Conservation (phyloP, 2,329 filamentous ascomycete species). For the Microsporum canis region DNA sequence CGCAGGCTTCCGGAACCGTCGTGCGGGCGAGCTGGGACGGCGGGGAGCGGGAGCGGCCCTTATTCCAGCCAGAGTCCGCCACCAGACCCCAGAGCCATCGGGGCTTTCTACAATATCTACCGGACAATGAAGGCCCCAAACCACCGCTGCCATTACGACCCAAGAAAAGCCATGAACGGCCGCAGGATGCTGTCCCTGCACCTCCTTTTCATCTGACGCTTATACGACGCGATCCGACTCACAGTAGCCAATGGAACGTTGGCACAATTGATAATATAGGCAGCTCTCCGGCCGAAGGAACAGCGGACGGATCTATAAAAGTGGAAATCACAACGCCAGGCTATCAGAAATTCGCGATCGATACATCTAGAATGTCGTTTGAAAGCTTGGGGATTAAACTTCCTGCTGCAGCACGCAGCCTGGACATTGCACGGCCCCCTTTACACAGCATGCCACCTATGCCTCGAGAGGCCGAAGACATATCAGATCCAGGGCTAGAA, state of each 20-base stretch:
- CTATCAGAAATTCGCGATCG: constrained; percentile 46
- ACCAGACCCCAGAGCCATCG: neutral
- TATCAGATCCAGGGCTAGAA: neutral
- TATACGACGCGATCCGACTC: constrained; percentile 61
- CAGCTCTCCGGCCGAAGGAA: constrained; percentile 9
- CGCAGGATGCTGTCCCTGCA: neutral
- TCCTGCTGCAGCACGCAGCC: constrained; percentile 2
- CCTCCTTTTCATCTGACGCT: constrained; percentile 40
- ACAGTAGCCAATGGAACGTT: constrained; percentile 64
- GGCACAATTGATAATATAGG: constrained; percentile 46
- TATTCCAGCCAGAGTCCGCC: neutral
- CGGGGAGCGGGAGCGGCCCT: neutral
- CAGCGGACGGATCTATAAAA: constrained; percentile 28
- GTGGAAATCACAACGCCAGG: constrained; percentile 50
- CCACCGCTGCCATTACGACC: constrained; percentile 1
- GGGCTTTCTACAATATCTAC: neutral
- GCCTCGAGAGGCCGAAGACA: neutral
- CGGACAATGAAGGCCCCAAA: neutral
- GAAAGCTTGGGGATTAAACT: constrained; percentile 21
- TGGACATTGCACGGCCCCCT: neutral
- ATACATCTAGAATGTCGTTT: constrained; percentile 27
- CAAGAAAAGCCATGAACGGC: constrained; percentile 6
- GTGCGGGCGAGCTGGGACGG: constrained; percentile 8
- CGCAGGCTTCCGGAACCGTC: neutral
- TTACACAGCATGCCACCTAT: neutral